Percentiles rank a stretch among this genome's conserved stretches.
Conservation (phyloP, 2,329 filamentous ascomycete species). For the Colletotrichum aenigma region DNA sequence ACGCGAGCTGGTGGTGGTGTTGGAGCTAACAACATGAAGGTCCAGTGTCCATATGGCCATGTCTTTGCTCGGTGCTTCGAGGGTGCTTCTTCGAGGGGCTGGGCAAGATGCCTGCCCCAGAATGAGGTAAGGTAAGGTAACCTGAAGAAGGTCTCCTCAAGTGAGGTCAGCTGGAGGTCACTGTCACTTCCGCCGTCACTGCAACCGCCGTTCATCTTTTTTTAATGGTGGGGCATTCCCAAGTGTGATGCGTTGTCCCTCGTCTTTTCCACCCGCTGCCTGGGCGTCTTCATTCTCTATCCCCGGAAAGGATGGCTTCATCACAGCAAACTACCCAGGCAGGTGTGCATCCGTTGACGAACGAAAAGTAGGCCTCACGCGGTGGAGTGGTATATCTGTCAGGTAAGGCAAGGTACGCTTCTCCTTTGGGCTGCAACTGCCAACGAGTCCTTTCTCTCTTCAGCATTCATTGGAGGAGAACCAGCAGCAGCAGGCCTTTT, state of each 20-base stretch:
- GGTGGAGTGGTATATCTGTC: background rate
- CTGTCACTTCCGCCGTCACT: background rate
- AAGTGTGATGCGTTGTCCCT: conserved; percentile 10
- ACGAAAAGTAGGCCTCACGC: background rate
- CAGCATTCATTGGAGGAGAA: background rate
- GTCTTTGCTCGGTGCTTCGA: background rate
- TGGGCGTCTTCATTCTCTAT: background rate
- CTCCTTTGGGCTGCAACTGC: background rate
- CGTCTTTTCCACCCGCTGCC: background rate
- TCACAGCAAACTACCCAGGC: background rate
- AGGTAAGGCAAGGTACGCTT: background rate
- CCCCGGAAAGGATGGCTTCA: background rate
- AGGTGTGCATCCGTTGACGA: background rate
- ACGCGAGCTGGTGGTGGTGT: background rate
- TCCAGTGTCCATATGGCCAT: background rate
- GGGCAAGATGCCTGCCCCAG: background rate
- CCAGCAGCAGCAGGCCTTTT: background rate
- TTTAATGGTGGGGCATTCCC: background rate
- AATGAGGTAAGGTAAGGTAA: background rate
- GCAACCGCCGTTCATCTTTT: background rate
- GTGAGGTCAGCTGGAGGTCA: background rate
- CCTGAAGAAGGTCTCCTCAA: background rate
- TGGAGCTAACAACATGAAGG: background rate
- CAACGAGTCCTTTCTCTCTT: background rate
- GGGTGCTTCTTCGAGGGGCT: background rate